Evolutionary conservation across 345 rosid species (phyloP), one percentile per base, ranked within the genome.

Genomic region (Eucalyptus melliodora): DNA sequence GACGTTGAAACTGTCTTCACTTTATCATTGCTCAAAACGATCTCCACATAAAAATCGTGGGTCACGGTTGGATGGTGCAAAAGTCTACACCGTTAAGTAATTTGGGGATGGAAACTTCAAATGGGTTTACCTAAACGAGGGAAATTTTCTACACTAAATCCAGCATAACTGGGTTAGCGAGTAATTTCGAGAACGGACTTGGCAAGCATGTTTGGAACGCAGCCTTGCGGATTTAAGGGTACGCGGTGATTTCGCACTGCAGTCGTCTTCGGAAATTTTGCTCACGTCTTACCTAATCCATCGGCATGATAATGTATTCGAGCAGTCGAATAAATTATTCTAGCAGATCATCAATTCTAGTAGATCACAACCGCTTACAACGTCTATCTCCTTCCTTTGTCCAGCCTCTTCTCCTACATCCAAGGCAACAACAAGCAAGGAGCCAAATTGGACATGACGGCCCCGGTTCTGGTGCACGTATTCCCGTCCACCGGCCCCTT

Each of bases 361-460:
- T 4, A 7, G 21, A 65, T 65, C 77, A 16, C 6, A 16, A n/a
- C 21, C 77, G 3, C 77, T n/a, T 16, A 16, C 77, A 4, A 65
- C 5, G 31, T 15, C 16, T 8, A 8, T 4, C 40, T 65, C 77
- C 0, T n/a, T n/a, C 40, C 21, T n/a, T 65, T n/a, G 77, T 59
- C n/a, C 88, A 89, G 90, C 37, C 89, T 89, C 34, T 82, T 85
- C 60, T 87, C 88, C 51, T 91, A 91, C 89, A 82, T 89, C 11
- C 80, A 87, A n/a, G 94, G 93, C 89, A 91, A 89, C 82, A 92
- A 91, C 86, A 80, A 90, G 15, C 53, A 44, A 51, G 90, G 86
- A 87, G 89, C 80, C 50, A 89, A 86, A 42, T 88, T 90, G 77
- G 87, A 72, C 88, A 89, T 88, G 93, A 91, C 92, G 69, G 91